Percentiles rank a stretch among this genome's conserved stretches.
phyloP scores from a whole-genome alignment of 2,329 filamentous ascomycete species.

The Emergomyces africanus region DNA sequence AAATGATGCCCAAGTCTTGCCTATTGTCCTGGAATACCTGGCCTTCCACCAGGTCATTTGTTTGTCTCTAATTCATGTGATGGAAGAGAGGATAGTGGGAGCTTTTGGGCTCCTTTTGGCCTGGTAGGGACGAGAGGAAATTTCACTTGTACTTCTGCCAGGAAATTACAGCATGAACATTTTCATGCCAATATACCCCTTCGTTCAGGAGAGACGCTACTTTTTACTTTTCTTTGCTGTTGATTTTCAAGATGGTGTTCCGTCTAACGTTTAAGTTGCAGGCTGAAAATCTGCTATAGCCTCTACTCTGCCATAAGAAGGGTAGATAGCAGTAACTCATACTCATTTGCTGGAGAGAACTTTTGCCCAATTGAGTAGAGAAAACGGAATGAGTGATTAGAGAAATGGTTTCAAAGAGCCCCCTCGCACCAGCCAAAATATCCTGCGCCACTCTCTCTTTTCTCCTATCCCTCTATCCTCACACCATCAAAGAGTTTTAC shows the following conservation, averaged over 20 bases:
- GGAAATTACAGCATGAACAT: neutral
- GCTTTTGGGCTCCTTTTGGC: too few relatives aligned
- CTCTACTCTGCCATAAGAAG: neutral
- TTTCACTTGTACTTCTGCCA: neutral
- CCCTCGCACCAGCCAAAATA: slow-evolving; percentile 5
- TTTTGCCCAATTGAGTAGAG: neutral
- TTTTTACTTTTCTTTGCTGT: neutral
- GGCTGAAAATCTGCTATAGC: neutral
- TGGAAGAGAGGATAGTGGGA: too few relatives aligned
- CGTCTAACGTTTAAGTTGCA: neutral
- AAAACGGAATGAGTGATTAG: neutral
- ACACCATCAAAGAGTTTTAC: slow-evolving; percentile 13
- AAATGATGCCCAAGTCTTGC: too few relatives aligned
- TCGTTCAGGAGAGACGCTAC: neutral
- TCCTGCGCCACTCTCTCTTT: slow-evolving; percentile 4
- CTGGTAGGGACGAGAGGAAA: neutral
- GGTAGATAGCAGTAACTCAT: neutral
- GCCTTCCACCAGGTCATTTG: too few relatives aligned
- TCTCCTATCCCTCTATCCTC: slow-evolving; percentile 12
- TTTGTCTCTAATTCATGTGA: too few relatives aligned
- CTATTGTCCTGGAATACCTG: too few relatives aligned
- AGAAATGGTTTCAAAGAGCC: neutral
- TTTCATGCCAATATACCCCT: neutral
- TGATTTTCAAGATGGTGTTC: neutral
- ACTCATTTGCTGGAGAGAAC: neutral